phyloP scores from a whole-genome alignment of 140 eudicot species.

The Bidens hawaiensis region DNA sequence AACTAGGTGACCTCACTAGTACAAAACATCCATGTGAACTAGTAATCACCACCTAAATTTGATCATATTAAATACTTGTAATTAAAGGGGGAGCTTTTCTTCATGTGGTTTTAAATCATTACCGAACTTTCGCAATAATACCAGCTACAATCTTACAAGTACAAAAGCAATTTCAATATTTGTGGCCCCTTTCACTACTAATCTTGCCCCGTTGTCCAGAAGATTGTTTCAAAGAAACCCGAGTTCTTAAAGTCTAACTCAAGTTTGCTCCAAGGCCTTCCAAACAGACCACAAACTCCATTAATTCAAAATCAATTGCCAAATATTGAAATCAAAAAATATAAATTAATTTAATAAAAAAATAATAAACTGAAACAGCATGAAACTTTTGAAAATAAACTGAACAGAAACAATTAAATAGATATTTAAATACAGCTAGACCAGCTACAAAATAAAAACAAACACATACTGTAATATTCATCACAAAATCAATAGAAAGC shows the following conservation, averaged over 20 bases:
- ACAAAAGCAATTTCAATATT: not conserved
- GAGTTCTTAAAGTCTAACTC: not conserved
- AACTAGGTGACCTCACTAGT: slow-evolving; percentile 19
- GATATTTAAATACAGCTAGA: no score
- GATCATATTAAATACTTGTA: slow-evolving; percentile 20
- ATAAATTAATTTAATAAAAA: not conserved
- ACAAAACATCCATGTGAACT: slow-evolving; percentile 37
- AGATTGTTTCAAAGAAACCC: not conserved
- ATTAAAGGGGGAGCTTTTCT: not conserved
- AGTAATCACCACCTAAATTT: slow-evolving; percentile 27
- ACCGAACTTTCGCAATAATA: not conserved
- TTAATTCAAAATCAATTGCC: not conserved
- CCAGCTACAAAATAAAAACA: no score
- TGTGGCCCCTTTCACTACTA: not conserved
- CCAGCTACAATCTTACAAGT: not conserved
- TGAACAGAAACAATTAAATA: not conserved
- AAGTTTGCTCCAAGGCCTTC: not conserved
- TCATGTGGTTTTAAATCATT: not conserved
- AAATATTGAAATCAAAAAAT: slow-evolving; percentile 13
- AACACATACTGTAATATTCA: no score
- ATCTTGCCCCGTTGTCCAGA: not conserved
- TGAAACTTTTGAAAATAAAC: not conserved
- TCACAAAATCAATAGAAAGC: no score
- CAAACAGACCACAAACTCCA: not conserved
- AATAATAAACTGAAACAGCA: not conserved